Evolutionary conservation across 129 eudicot species (phyloP).

Genomic region (Ambrosia artemisiifolia): DNA sequence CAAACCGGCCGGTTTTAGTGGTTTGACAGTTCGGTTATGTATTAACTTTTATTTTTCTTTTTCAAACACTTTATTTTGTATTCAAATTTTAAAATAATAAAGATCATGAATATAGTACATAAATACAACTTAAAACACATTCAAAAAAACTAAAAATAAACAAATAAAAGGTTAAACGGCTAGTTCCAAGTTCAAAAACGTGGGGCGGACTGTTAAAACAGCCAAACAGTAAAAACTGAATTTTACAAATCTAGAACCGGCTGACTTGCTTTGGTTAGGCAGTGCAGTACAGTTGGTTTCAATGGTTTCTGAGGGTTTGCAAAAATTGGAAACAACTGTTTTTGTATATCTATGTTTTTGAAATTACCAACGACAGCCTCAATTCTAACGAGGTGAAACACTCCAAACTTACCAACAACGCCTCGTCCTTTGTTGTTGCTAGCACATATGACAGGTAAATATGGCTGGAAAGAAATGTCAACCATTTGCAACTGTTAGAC

Average conservation of each 20-base stretch:
- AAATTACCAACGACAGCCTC: not conserved
- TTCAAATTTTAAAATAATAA: not conserved
- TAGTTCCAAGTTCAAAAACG: not conserved
- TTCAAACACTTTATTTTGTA: not conserved
- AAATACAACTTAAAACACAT: not conserved
- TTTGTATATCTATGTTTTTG: not conserved
- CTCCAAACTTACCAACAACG: slow-evolving; percentile 38
- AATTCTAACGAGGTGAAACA: not conserved
- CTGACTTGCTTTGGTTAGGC: not conserved
- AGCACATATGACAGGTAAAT: slow-evolving; percentile 25
- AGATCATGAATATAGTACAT: not conserved
- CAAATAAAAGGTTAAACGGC: not conserved
- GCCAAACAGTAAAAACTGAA: not conserved
- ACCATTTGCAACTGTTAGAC: not conserved
- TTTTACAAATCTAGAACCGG: not conserved
- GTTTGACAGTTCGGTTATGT: not conserved
- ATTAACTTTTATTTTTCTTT: not conserved
- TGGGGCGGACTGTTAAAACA: not conserved
- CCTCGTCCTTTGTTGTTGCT: slow-evolving; percentile 29
- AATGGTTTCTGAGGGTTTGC: not conserved
- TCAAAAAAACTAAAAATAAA: not conserved
- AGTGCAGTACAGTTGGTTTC: not conserved
- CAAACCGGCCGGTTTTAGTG: not conserved
- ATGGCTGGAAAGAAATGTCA: slow-evolving; percentile 35
- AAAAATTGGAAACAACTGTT: not conserved